phyloP scores from a whole-genome alignment of 1,284 basidiomycete species.

The Lentinula novae-zelandiae region DNA sequence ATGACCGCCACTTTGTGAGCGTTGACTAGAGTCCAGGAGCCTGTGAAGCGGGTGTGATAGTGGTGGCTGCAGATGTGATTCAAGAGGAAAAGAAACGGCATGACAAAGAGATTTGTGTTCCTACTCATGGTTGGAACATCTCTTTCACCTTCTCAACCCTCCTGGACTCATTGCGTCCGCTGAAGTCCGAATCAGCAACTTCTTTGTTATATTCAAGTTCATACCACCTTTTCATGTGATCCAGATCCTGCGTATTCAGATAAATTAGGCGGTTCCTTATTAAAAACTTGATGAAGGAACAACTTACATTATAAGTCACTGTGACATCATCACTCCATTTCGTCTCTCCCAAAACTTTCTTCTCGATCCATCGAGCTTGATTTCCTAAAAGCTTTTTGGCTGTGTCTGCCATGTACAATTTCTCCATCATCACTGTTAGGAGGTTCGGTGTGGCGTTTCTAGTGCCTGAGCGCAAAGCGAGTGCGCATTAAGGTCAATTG shows the following conservation, averaged over 20 bases:
- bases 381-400: slow-evolving; percentile 41
- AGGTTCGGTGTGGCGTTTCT: slow-evolving; percentile 18
- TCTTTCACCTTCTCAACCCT: slow-evolving; percentile 13
- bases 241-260: slow-evolving; percentile 7
- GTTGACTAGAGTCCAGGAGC: slow-evolving; percentile 19
- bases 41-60: slow-evolving; percentile 12
- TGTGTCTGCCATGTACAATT: slow-evolving; percentile 33
- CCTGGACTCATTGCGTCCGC: slow-evolving; percentile 9
- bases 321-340: slow-evolving; percentile 39
- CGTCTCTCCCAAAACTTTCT: slow-evolving; percentile 41
- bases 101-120: background rate
- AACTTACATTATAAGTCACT: slow-evolving; percentile 33
- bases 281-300: slow-evolving; percentile 21
- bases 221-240: slow-evolving; percentile 14
- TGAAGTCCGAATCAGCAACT: slow-evolving; percentile 12
- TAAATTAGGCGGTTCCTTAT: background rate
- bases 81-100: slow-evolving; percentile 9
- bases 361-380: slow-evolving; percentile 39
- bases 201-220: slow-evolving; percentile 11
- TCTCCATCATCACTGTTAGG: slow-evolving; percentile 17
- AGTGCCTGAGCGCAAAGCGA: slow-evolving; percentile 8
- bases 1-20: slow-evolving; percentile 19
- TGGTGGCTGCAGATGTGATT: slow-evolving; percentile 10
- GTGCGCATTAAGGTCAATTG: background rate
- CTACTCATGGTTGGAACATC: slow-evolving; percentile 12